These are phyloP conservation scores for Cnidoscolus chayamansa DNA, from an alignment of 441 rosid genomes.

Conservation along the genomic window DNA sequence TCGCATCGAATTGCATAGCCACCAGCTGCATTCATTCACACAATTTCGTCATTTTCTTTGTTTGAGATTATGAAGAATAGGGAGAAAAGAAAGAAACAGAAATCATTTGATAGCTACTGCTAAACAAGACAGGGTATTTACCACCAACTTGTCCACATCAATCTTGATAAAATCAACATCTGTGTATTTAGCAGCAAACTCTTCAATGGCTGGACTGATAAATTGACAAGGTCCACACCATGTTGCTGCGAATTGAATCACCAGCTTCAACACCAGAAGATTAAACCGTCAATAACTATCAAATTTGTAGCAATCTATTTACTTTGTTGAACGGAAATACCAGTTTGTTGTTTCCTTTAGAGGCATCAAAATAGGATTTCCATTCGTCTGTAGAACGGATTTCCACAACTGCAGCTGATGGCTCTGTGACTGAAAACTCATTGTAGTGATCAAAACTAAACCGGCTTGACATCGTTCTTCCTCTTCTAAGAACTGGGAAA, in stretches of 20 bases:
- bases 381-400: slow-evolving; percentile 53
- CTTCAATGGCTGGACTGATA: slow-evolving; percentile 52
- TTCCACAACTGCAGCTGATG: slow-evolving; percentile 29
- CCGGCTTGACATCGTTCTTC: slow-evolving; percentile 29
- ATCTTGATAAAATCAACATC: slow-evolving; percentile 62
- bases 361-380: slow-evolving; percentile 53
- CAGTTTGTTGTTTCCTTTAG: slow-evolving; percentile 43
- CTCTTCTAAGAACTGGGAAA: not conserved
- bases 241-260: slow-evolving; percentile 63
- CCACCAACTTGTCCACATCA: slow-evolving; percentile 58
- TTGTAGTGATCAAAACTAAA: slow-evolving; percentile 19
- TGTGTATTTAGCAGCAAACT: slow-evolving; percentile 45
- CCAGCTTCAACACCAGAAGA: slow-evolving; percentile 44
- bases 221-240: slow-evolving; percentile 79
- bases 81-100: not conserved
- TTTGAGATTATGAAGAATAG: not conserved
- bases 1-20: slow-evolving; percentile 41
- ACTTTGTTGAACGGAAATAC: no score
- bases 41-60: not conserved
- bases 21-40: slow-evolving; percentile 41
- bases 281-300: not conserved
- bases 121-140: slow-evolving; percentile 14
- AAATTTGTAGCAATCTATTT: no score
- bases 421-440: slow-evolving; percentile 18
- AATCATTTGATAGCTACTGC: not conserved